Evolutionary conservation across 345 rosid genomes (phyloP).

Genomic region (Hypericum perforatum): DNA sequence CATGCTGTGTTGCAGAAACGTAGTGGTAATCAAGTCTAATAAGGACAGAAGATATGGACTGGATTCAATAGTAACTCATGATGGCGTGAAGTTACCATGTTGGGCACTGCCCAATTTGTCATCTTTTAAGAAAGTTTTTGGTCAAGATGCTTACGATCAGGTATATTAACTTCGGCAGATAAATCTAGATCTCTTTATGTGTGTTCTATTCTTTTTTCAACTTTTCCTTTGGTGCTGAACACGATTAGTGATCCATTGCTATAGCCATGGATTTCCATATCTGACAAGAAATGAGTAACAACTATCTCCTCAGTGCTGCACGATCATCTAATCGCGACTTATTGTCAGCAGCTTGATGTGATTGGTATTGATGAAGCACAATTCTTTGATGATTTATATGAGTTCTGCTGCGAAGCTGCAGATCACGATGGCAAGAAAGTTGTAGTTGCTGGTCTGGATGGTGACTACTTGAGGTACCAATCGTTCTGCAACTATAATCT

Average conservation of each 20-base stretch:
- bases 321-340: not conserved
- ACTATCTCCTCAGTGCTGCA: too few relatives aligned
- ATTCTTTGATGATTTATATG: slow-evolving; percentile 85
- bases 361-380: slow-evolving; percentile 95
- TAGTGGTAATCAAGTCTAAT: slow-evolving; percentile 71
- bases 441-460: slow-evolving; percentile 76
- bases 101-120: slow-evolving; percentile 70
- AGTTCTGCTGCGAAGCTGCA: slow-evolving; percentile 79
- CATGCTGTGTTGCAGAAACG: slow-evolving; percentile 30
- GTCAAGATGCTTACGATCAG: slow-evolving; percentile 54
- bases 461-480: slow-evolving; percentile 72
- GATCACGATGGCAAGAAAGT: slow-evolving; percentile 70
- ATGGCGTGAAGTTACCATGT: slow-evolving; percentile 68
- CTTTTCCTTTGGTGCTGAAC: too few relatives aligned
- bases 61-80: slow-evolving; percentile 75
- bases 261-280: too few relatives aligned
- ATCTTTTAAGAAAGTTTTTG: slow-evolving; percentile 42
- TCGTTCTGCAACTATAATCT: not conserved
- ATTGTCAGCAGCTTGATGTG: slow-evolving; percentile 58
- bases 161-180: slow-evolving; percentile 11
- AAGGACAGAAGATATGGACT: slow-evolving; percentile 64
- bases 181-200: not conserved
- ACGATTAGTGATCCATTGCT: too few relatives aligned
- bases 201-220: too few relatives aligned
- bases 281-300: too few relatives aligned